Conservation (phyloP, 2,329 filamentous ascomycete species). For the Phaeophleospora eucalypticola region DNA sequence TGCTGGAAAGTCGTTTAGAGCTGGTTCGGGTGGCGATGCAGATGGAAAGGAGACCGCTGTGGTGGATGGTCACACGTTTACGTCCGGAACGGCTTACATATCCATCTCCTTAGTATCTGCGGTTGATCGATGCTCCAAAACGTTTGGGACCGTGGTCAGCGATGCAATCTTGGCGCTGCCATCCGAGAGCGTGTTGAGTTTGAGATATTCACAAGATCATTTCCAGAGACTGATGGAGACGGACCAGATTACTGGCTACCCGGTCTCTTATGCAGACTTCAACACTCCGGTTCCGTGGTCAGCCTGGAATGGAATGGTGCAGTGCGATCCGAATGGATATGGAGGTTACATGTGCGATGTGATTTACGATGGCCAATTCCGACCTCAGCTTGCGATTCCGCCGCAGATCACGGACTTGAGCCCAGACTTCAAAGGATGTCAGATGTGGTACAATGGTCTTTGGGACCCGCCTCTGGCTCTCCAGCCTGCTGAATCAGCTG, state of each 20-base stretch:
- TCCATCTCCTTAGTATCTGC: conserved; percentile 28
- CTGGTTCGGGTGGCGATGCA: conserved; percentile 4
- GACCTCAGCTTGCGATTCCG: conserved; percentile 28
- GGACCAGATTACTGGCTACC: conserved; percentile 26
- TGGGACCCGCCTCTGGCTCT: conserved; percentile 28
- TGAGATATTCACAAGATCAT: conserved; percentile 28
- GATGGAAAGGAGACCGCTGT: conserved; percentile 14
- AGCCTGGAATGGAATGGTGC: conserved; percentile 26
- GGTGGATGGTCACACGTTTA: conserved; percentile 26
- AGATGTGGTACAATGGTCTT: conserved; percentile 30
- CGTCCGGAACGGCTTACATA: conserved; percentile 29
- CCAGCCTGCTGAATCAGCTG: conserved; percentile 15
- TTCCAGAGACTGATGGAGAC: conserved; percentile 24
- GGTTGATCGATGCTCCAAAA: conserved; percentile 23
- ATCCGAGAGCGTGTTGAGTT: conserved; percentile 26
- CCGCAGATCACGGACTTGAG: conserved; percentile 25
- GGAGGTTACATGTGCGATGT: conserved; percentile 18
- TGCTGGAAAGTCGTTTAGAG: conserved; percentile 17
- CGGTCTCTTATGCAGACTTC: conserved; percentile 29
- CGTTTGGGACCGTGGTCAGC: conserved; percentile 17
- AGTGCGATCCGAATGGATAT: conserved; percentile 15
- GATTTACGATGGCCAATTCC: conserved; percentile 25
- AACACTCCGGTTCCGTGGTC: conserved; percentile 28
- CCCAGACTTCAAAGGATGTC: conserved; percentile 25
- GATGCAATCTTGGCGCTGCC: conserved; percentile 29